These are phyloP conservation scores for Serendipita sp. DNA, from an alignment of 768 basidiomycete species.

Conservation along the genomic window DNA sequence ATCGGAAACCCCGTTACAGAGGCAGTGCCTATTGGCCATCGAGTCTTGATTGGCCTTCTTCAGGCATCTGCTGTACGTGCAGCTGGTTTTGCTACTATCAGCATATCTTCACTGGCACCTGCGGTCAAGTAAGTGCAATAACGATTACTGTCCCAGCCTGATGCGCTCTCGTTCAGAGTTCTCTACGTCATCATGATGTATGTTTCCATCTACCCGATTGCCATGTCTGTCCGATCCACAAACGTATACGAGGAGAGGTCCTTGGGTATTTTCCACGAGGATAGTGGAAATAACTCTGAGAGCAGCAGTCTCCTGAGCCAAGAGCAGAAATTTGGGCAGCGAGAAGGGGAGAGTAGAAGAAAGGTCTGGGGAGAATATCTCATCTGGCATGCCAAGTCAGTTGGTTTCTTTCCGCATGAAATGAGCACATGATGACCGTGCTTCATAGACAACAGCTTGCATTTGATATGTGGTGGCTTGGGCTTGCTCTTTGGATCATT, in stretches of 20 bases:
- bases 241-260: slow-evolving; percentile 86
- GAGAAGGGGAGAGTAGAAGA: slow-evolving; percentile 21
- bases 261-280: slow-evolving; percentile 53
- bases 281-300: slow-evolving; percentile 27
- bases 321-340: slow-evolving; percentile 8
- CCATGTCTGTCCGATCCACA: slow-evolving; percentile 62
- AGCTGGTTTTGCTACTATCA: slow-evolving; percentile 71
- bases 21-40: slow-evolving; percentile 48
- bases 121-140: slow-evolving; percentile 55
- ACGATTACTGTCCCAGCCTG: not conserved
- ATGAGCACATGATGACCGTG: not conserved
- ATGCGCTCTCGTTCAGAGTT: slow-evolving; percentile 31
- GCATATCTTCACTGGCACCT: slow-evolving; percentile 59
- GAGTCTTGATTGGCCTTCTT: slow-evolving; percentile 57
- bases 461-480: slow-evolving; percentile 97
- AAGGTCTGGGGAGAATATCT: slow-evolving; percentile 63
- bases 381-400: slow-evolving; percentile 49
- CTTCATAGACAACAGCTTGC: slow-evolving; percentile 60
- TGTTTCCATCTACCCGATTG: slow-evolving; percentile 22
- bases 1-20: slow-evolving; percentile 59
- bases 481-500: slow-evolving; percentile 64
- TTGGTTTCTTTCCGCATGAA: not conserved
- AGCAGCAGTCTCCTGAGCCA: slow-evolving; percentile 2
- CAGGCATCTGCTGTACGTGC: slow-evolving; percentile 58
- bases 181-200: slow-evolving; percentile 92